phyloP scores from a whole-genome alignment of 495 filamentous ascomycete genomes.

The Penicillium macrosclerotiorum region DNA sequence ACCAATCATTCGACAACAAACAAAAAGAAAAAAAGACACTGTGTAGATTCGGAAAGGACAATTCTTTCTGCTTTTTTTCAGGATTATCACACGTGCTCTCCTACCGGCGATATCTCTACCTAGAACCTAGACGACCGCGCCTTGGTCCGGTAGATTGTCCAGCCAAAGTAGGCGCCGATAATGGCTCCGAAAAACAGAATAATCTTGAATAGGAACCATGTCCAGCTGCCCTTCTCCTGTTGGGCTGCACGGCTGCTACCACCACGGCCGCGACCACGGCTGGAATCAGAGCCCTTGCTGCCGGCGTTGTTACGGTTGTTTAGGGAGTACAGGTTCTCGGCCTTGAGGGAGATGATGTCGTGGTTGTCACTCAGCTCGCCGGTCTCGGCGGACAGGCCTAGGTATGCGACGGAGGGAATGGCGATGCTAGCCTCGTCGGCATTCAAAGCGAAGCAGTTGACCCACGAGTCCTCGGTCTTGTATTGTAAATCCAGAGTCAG shows the following conservation, averaged over 20 bases:
- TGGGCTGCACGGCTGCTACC: slow-evolving; percentile 31
- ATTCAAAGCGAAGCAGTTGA: slow-evolving; percentile 74
- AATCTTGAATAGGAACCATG: slow-evolving; percentile 88
- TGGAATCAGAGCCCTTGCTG: slow-evolving; percentile 37
- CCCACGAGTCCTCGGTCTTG: slow-evolving; percentile 85
- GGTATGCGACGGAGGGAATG: slow-evolving; percentile 86
- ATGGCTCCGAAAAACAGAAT: slow-evolving; percentile 69
- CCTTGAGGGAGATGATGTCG: slow-evolving; percentile 86
- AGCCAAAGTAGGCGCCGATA: slow-evolving; percentile 78
- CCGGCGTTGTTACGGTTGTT: slow-evolving; percentile 40
- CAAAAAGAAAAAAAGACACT: slow-evolving; percentile 4
- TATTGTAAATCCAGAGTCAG: slow-evolving; percentile 91
- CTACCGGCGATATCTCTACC: not conserved
- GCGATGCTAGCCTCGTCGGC: slow-evolving; percentile 65
- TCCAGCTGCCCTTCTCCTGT: slow-evolving; percentile 68
- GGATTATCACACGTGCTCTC: not conserved
- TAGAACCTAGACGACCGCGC: slow-evolving; percentile 78
- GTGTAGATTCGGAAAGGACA: not conserved
- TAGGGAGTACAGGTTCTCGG: slow-evolving; percentile 83
- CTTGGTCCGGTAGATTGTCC: slow-evolving; percentile 72
- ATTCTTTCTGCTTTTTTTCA: slow-evolving; percentile 1
- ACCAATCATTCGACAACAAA: slow-evolving; percentile 19
- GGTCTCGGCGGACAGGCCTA: slow-evolving; percentile 94
- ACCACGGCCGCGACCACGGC: slow-evolving; percentile 27
- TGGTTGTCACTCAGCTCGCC: slow-evolving; percentile 97